Evolutionary conservation across 345 rosid genomes (phyloP), one percentile per base, ranked within the genome.

Genomic region (Toxicodendron radicans): DNA sequence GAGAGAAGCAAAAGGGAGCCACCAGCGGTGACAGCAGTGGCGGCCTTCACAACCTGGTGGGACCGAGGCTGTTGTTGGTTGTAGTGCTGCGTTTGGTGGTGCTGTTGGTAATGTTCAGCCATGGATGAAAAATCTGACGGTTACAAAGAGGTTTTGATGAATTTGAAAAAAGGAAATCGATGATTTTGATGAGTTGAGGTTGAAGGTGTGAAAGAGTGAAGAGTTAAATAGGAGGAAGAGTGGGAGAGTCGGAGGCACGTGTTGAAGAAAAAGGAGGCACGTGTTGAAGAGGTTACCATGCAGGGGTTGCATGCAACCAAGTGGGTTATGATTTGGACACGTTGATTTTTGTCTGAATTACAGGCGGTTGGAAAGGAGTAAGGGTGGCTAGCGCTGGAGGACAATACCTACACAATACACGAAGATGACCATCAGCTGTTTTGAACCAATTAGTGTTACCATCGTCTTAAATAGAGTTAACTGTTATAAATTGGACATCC

Each of bases 1-100:
- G 98, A 90, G 73, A 92, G 93, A 10, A 92, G 71, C 45, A 92
- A 82, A 21, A 92, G 92, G 43, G 94, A 92, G 0, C 95, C 95
- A 35, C 98, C 97, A 0, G 91, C 95, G 0, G 97, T 87, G 76
- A 73, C 93, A 0, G 97, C 97, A 0, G 97, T 92, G 16, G 84
- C 93, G 4, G 90, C 90, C 89, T 89, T 94, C 70, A 91, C 95
- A 10, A 91, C 74, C 87, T 90, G 88, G 64, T 84, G 82, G 70
- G 90, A 66, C 66, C 71, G 78, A 8, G 91, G 83, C 41, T 81
- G 85, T 57, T 76, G 75, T 57, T 56, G 46, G 10, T 27, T 70
- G 1, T 10, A 64, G 12, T 58, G 33, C 8, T 32, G 74, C 24
- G 61, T 23, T 63, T 20, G 56, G 5, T 71, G 49, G 27, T 7